These are phyloP conservation scores for button mushroom (Agaricus bisporus) DNA, from an alignment of 768 basidiomycete genomes.

Conservation along the genomic window DNA sequence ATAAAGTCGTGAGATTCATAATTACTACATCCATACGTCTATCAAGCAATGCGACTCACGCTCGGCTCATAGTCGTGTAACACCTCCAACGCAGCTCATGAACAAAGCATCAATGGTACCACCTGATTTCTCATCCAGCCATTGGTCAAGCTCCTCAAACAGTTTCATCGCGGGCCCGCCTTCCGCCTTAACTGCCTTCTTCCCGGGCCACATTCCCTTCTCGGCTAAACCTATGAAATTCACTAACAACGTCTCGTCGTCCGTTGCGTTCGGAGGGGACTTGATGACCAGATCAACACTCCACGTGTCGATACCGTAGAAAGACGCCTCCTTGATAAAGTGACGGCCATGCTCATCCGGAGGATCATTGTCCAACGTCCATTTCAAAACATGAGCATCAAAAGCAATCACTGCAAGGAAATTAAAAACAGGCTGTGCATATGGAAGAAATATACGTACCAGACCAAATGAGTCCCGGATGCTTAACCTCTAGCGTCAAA, in stretches of 20 bases:
- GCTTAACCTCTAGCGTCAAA: constrained; percentile 62
- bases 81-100: constrained; percentile 67
- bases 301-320: constrained; percentile 73
- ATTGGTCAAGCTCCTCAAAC: constrained; percentile 69
- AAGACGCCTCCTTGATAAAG: constrained; percentile 88
- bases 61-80: constrained; percentile 29
- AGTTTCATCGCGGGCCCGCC: constrained; percentile 60
- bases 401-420: constrained; percentile 68
- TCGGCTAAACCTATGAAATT: constrained; percentile 83
- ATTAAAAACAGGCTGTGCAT: background rate
- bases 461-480: constrained; percentile 86
- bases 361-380: constrained; percentile 78
- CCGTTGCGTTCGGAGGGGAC: constrained; percentile 27
- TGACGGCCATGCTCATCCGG: constrained; percentile 73
- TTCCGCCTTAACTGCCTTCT: constrained; percentile 41
- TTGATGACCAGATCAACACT: constrained; percentile 66
- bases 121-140: constrained; percentile 60
- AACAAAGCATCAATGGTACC: constrained; percentile 65
- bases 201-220: constrained; percentile 81
- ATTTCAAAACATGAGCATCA: constrained; percentile 81
- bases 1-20: background rate
- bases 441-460: constrained; percentile 31
- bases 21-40: background rate
- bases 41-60: constrained; percentile 20
- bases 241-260: constrained; percentile 37